Percentiles rank a stretch among this genome's conserved stretches.
These are phyloP conservation scores for Mortierella sp. DNA, from an alignment of 371 early-diverging fungal genomes.

Conservation along the genomic window DNA sequence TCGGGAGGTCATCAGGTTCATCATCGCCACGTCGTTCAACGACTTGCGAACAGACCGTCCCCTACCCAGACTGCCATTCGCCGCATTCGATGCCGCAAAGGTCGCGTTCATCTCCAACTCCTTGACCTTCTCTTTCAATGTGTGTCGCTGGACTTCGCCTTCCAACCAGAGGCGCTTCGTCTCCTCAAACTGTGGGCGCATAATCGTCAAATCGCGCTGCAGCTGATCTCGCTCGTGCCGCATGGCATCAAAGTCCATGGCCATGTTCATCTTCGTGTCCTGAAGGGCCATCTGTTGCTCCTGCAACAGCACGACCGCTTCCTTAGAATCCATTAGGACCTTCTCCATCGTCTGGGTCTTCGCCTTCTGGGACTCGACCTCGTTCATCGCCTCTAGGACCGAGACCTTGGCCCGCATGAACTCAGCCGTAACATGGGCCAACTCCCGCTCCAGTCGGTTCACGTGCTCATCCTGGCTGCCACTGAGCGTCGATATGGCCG, in stretches of 20 bases:
- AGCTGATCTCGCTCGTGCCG: constrained; percentile 41
- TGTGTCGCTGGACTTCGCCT: constrained; percentile 47
- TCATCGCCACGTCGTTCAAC: constrained; percentile 34
- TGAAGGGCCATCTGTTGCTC: constrained; percentile 43
- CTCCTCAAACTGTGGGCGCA: constrained; percentile 52
- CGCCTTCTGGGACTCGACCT: constrained; percentile 36
- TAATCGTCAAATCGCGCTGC: constrained; percentile 29
- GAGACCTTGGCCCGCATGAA: constrained; percentile 46
- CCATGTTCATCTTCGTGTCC: constrained; percentile 41
- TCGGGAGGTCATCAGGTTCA: constrained; percentile 36
- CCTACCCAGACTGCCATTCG: constrained; percentile 26
- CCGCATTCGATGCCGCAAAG: constrained; percentile 27
- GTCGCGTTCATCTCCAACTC: constrained; percentile 52
- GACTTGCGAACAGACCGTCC: constrained; percentile 50
- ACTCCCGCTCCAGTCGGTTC: constrained; percentile 45
- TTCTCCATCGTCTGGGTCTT: constrained; percentile 38
- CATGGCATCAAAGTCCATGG: constrained; percentile 38
- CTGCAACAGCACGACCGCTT: constrained; percentile 43
- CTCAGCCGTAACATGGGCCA: constrained; percentile 50
- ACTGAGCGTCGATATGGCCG: constrained; percentile 37
- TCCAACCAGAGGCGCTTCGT: constrained; percentile 50
- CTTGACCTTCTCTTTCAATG: constrained; percentile 49
- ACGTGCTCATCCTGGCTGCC: constrained; percentile 39
- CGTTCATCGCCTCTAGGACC: constrained; percentile 51
- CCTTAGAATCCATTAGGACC: constrained; percentile 53